Evolutionary conservation across 1,139 yeast genomes (phyloP), one percentile per base, ranked within the genome.

Genomic region (Debaryomyces singareniensis): DNA sequence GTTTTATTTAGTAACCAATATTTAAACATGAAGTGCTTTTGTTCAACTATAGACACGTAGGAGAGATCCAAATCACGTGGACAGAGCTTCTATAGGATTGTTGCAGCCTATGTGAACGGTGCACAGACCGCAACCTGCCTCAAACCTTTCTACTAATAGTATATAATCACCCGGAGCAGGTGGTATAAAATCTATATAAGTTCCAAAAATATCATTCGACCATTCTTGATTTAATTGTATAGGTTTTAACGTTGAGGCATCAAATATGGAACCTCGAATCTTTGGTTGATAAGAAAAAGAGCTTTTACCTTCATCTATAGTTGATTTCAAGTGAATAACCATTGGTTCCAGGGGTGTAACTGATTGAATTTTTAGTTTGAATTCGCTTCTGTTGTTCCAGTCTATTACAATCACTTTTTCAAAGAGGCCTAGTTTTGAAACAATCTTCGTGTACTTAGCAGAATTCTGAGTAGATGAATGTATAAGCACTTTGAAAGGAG

Each of bases 61-160:
- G n/a, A n/a, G n/a, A n/a, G n/a, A n/a, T n/a, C n/a, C n/a, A n/a
- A n/a, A 7, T 23, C 25, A 23, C 14, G 25, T 23, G 14, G 13
- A 31, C 15, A 21, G 9, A 7, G 30, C 18, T 3, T 15, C 25
- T 27, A 34, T 32, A 30, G 34, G 39, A 27, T 39, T 38, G 29
- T 39, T 43, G 29, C 60, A 45, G 1, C 75, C 77, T 26, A 66
- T 44, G 7, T 55, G 58, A 3, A 71, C 58, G 10, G 45, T 40
- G 15, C 68, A 46, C 3, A 39, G 42, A 4, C 75, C 78, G 3
- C 38, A 30, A 0, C 78, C 78, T 9, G 49, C 45, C 36, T 71
- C 78, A 35, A 71, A 67, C 29, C 78, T 43, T 42, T 72, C 78
- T 13, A 69, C 53, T 14, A 71, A 45, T 6, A 71, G 39, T 4